Conservation (phyloP, 164 flowering plant species). For the Magnolia kwangsiensis region DNA sequence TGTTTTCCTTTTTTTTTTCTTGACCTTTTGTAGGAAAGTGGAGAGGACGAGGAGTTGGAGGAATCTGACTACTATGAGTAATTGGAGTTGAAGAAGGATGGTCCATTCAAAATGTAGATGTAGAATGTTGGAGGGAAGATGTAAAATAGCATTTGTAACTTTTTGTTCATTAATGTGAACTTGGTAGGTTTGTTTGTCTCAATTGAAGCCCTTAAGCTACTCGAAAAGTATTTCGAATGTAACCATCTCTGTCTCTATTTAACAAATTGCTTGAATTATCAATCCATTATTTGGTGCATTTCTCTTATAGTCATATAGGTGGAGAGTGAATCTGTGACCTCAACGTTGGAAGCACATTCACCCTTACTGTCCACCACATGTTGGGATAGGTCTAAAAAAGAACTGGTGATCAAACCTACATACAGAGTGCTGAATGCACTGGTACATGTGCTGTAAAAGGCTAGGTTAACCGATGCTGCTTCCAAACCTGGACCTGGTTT, state of each 20-base stretch:
- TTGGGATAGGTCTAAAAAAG: no score
- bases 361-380: background rate
- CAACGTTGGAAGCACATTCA: background rate
- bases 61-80: conserved; percentile 5
- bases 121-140: background rate
- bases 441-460: no score
- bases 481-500: no score
- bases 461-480: no score
- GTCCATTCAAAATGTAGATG: background rate
- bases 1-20: conserved; percentile 6
- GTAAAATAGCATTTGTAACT: background rate
- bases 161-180: background rate
- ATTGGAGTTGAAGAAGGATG: background rate
- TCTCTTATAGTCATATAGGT: background rate
- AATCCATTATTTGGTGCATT: background rate
- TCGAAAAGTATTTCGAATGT: background rate
- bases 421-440: no score
- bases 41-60: conserved; percentile 44
- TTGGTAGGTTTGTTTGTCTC: background rate
- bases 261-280: background rate
- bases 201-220: background rate
- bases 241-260: background rate
- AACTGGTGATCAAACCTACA: no score
- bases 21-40: conserved; percentile 54
- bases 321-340: background rate